Percentiles rank a stretch among this genome's conserved stretches.
phyloP scores from a whole-genome alignment of 257 asterid genomes.

The Petrea volubilis region DNA sequence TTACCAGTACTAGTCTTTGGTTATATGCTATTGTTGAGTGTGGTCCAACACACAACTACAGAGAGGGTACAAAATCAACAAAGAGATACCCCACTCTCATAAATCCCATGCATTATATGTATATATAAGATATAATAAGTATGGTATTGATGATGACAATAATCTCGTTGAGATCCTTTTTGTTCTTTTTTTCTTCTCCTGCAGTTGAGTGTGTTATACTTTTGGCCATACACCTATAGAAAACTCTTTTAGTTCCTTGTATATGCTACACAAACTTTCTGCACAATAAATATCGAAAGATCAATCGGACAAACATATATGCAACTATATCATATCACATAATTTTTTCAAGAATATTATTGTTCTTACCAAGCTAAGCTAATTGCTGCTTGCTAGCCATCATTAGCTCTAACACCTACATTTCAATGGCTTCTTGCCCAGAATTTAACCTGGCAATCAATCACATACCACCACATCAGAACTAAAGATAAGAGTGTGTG shows the following conservation, averaged over 20 bases:
- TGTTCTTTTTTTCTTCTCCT: slow-evolving; percentile 45
- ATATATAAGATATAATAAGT: slow-evolving; percentile 57
- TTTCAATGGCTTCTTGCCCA: slow-evolving; percentile 69
- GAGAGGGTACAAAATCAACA: slow-evolving; percentile 56
- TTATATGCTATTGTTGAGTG: slow-evolving; percentile 43
- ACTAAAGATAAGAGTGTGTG: too few species aligned
- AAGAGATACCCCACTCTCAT: slow-evolving; percentile 62
- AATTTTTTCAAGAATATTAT: not conserved
- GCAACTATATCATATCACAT: not conserved
- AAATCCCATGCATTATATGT: slow-evolving; percentile 72
- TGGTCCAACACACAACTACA: slow-evolving; percentile 73
- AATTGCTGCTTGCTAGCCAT: slow-evolving; percentile 48
- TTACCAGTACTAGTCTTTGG: slow-evolving; percentile 36
- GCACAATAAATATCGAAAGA: slow-evolving; percentile 40
- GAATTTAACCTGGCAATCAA: slow-evolving; percentile 48
- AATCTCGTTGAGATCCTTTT: slow-evolving; percentile 63
- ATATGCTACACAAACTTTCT: slow-evolving; percentile 70
- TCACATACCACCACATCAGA: not conserved
- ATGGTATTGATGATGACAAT: slow-evolving; percentile 73
- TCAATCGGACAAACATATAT: not conserved
- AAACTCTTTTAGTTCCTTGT: slow-evolving; percentile 47
- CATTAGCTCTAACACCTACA: slow-evolving; percentile 47
- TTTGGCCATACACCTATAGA: slow-evolving; percentile 58
- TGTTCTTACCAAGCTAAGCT: slow-evolving; percentile 54
- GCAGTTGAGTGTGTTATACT: slow-evolving; percentile 38